Evolutionary conservation across 83 land plant species (phyloP), one percentile per base, ranked within the genome.

Genomic region (Diphasiastrum complanatum): DNA sequence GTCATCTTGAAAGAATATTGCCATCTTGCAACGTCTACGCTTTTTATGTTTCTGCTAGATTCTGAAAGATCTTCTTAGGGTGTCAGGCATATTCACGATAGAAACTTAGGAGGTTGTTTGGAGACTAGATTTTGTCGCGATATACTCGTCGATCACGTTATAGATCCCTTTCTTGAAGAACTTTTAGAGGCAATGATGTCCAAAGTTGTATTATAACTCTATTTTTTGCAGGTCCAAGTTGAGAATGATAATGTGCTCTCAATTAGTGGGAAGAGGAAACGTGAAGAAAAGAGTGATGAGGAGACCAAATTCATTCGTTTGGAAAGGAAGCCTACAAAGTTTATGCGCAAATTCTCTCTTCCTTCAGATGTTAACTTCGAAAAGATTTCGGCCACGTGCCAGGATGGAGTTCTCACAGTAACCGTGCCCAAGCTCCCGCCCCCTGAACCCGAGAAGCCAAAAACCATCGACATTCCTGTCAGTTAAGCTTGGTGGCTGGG

Each of bases 191-290:
- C 59, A 55, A 0, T 54, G 8, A 36, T 50, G 26, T n/a, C 2
- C 0, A 10, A 55, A 55, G 26, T 10, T 3, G 20, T 55, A 32
- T 31, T 27, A 12, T 25, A 5, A 27, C 25, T 51, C 59, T 2
- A n/a, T 57, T n/a, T 57, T 33, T 3, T 61, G 52, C 64, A 64
- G 67, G 63, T 64, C 5, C 61, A n/a, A 23, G 61, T 64, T 31
- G 67, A 64, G 40, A 64, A 64, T 51, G 67, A 64, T 24, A 64
- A 64, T 20, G 60, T 50, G 28, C 60, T 64, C 16, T 38, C 67
- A 8, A 51, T 64, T 8, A n/a, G 25, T 31, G 67, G 67, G 3
- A 51, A 64, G 61, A 48, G 67, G 20, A 64, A 64, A 64, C 20
- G 37, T 4, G 66, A 51, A 22, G 67, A 51, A 20, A 64, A 51